phyloP scores from a whole-genome alignment of 345 rosid species.

The Triadica sebifera region DNA sequence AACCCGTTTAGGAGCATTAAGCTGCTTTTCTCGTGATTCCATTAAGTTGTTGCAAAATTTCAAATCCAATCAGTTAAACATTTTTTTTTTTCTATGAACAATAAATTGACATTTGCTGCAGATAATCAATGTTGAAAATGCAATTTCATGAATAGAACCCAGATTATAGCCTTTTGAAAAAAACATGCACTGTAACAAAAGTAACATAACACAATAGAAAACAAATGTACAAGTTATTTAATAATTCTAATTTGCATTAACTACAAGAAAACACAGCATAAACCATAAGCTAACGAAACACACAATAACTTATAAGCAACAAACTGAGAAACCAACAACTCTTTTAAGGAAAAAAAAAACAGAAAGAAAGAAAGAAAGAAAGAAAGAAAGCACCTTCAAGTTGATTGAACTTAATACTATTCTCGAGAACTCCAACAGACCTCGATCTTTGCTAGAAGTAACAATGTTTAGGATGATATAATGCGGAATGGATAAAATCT shows the following conservation, averaged over 20 bases:
- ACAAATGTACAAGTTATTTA: not conserved
- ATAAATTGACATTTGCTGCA: not conserved
- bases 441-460: conserved; percentile 79
- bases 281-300: not conserved
- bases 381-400: conserved; percentile 54
- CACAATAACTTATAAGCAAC: not conserved
- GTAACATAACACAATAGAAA: not conserved
- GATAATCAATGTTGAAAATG: not conserved
- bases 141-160: not conserved
- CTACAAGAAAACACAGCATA: not conserved
- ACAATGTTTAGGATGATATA: conserved; percentile 76
- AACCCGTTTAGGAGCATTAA: not conserved
- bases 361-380: not conserved
- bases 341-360: too few relatives aligned
- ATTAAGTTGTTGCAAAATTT: not conserved
- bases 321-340: not conserved
- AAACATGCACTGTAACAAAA: not conserved
- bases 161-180: not conserved
- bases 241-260: not conserved
- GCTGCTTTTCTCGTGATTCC: not conserved
- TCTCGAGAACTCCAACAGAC: conserved; percentile 83
- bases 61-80: not conserved
- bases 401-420: conserved; percentile 74
- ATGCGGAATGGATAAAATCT: conserved; percentile 74
- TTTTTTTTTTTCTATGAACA: not conserved